Evolutionary conservation across 208 protist genomes (phyloP).

Genomic region (Trypanosoma brucei): DNA sequence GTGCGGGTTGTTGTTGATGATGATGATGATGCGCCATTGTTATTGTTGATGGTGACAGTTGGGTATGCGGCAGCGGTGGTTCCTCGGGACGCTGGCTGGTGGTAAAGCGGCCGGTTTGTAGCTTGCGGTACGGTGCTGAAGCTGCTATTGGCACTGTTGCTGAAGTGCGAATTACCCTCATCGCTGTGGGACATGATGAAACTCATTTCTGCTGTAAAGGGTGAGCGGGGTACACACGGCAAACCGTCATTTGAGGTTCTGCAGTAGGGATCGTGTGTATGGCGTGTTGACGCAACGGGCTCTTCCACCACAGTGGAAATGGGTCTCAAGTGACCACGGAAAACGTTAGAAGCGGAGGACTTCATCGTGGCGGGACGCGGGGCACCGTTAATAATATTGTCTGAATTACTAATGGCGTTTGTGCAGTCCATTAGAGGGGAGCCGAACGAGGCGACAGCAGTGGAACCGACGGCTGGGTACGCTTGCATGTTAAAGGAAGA

Average conservation of each 20-base stretch:
- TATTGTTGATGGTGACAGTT: no score
- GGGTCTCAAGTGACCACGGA: not conserved
- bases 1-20: not conserved
- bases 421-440: conserved; percentile 73
- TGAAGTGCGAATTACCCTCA: not conserved
- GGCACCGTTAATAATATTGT: conserved; percentile 55
- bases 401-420: conserved; percentile 59
- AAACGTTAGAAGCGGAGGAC: not conserved
- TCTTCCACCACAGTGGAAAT: conserved; percentile 10
- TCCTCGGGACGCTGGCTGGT: not conserved
- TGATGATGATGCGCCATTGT: no score
- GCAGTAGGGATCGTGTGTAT: conserved; percentile 50
- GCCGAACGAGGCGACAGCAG: conserved; percentile 1
- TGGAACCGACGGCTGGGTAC: not conserved
- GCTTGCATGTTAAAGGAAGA: conserved; percentile 6
- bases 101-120: not conserved
- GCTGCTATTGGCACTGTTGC: not conserved
- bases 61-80: no score
- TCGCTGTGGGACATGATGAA: conserved; percentile 64
- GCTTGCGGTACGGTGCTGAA: conserved; percentile 2
- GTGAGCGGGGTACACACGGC: conserved; percentile 29
- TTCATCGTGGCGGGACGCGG: not conserved
- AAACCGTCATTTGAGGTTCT: conserved; percentile 5
- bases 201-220: conserved; percentile 40
- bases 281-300: conserved; percentile 7